Evolutionary conservation across 805 yeast genomes (phyloP), one percentile per base, ranked within the genome.

Genomic region (Pichia rugopelliculosa): DNA sequence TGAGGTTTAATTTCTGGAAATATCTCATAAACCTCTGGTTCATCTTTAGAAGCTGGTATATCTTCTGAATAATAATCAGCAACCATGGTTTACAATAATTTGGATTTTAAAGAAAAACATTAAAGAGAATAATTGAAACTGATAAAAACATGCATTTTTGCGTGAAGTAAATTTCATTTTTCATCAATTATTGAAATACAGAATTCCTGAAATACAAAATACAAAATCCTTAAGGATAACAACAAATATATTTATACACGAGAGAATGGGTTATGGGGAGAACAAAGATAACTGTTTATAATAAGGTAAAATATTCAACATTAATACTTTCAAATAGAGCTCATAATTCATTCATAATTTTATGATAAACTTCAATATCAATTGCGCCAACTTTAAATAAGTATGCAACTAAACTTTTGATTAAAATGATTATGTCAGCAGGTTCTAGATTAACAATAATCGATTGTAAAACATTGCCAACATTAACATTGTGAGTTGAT

Each of bases 401-500:
- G 60, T 80, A 83, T 51, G 71, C 72, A 56, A 76, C 70, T 53
- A 89, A 72, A 44, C 82, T 73, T 46, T 73, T 70, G 37, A 84
- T 72, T 55, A 89, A 71, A 53, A 77, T 76, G 41, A 82, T 47
- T 41, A 87, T 80, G 60, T 89, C 88, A 22, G 73, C 77, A 22
- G 76, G 74, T 30, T 79, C 72, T 55, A 89, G 71, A 59, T 85
- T 84, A 57, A 84, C 77, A 37, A 88, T 76, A 23, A 88, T 83
- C 39, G 82, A 69, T 57, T 91, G 95, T 50, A 91, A 67, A 23
- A 93, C 68, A 13, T 83, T 74, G 33, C 88, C 91, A 47, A 87
- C 82, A 46, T 82, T 82, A 53, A 82, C 70, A 64, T 83, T 80
- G 53, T 79, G 78, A 39, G 79, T 77, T 34, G 91, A 81, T 55